Evolutionary conservation across 202 grass and related monocot species (phyloP), one percentile per base, ranked within the genome.

Genomic region (Carex arenaria): DNA sequence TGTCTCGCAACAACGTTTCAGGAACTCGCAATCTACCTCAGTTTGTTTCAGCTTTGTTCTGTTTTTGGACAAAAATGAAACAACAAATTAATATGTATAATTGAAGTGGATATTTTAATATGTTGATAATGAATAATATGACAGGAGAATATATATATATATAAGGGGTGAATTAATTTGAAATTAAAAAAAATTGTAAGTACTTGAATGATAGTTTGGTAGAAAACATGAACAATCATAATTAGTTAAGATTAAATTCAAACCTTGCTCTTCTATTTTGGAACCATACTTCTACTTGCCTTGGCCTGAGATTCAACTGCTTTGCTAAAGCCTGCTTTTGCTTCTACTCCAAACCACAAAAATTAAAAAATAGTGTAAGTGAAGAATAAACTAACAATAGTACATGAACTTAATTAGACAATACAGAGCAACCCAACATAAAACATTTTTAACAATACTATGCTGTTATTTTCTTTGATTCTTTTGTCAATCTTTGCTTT

Each of bases 211-310:
- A 64, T 74, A n/a, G 17, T 64, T 64, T 69, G 14, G 1, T n/a
- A 53, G 13, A 67, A 68, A 82, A 68, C 13, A 10, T 57, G 49
- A 1, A 38, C 36, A 26, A 59, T 49, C 10, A 22, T 7, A 47
- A 34, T 20, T 57, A 57, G 2, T 77, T n/a, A 82, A 67, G 47
- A 82, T 9, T 69, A 61, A 23, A 87, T 69, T 57, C 87, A 84
- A 86, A 93, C 91, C 94, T 94, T 49, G 94, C 94, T 87, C 94
- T 80, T 68, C 94, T 90, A 90, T 97, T 97, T 61, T 97, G 94
- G 85, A 97, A 97, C 94, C 94, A 97, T 80, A 97, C 94, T 73
- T 97, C 94, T n/a, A 97, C 94, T 82, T 97, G 94, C 63, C 94
- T 83, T 65, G 94, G 92, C 88, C 92, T 85, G 74, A 97, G 91